Evolutionary conservation across 2,329 filamentous ascomycete genomes (phyloP).

Genomic region (Periglandula ipomoeae): DNA sequence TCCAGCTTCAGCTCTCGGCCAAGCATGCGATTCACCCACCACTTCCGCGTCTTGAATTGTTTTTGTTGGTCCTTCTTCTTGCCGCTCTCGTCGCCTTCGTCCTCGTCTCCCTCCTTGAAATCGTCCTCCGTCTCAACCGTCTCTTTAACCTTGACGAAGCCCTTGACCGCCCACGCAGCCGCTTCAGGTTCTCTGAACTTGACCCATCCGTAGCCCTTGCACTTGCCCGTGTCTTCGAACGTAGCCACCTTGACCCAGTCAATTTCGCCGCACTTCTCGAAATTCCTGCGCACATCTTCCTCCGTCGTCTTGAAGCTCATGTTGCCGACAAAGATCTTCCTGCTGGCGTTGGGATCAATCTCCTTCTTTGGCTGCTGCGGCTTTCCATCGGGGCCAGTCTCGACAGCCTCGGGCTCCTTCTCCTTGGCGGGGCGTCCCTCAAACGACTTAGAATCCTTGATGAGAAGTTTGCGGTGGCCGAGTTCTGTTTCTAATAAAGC

Average conservation of each 20-base stretch:
- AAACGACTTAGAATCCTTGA: conserved; percentile 87
- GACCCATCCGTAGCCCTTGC: conserved; percentile 95
- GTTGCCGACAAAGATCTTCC: conserved; percentile 87
- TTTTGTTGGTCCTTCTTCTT: conserved; percentile 31
- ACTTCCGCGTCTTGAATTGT: conserved; percentile 54
- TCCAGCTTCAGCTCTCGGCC: conserved; percentile 80
- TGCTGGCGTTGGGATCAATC: conserved; percentile 49
- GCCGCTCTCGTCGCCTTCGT: conserved; percentile 34
- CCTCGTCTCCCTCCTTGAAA: conserved; percentile 42
- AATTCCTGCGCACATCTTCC: conserved; percentile 72
- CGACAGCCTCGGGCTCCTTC: conserved; percentile 23
- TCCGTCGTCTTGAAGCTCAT: conserved; percentile 74
- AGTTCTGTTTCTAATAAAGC: conserved; percentile 79
- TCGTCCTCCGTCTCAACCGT: conserved; percentile 54
- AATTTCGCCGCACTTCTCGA: conserved; percentile 75
- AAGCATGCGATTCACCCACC: conserved; percentile 78
- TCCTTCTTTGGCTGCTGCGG: conserved; percentile 23
- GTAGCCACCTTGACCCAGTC: conserved; percentile 82
- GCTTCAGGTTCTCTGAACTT: conserved; percentile 74
- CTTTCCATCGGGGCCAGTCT: conserved; percentile 20
- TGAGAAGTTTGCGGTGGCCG: conserved; percentile 69
- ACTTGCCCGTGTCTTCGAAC: conserved; percentile 95
- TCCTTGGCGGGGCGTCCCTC: conserved; percentile 76
- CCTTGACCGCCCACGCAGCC: conserved; percentile 61
- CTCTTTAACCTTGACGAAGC: conserved; percentile 65